Evolutionary conservation across 1,284 basidiomycete species (phyloP).

Genomic region (Caloboletus inedulis): DNA sequence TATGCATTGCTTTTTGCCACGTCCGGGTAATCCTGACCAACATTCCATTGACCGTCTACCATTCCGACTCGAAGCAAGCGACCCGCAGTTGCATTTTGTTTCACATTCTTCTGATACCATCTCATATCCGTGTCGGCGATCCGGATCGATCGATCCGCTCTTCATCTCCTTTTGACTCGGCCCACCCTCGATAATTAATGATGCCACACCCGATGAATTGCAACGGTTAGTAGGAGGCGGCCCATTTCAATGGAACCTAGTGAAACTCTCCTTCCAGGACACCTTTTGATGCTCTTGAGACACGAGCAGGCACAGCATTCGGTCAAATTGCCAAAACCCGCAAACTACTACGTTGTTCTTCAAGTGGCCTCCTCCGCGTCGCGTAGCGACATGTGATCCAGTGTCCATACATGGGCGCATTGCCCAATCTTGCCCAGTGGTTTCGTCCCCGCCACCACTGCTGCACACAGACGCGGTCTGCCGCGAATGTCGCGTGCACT

Average conservation of each 20-base stretch:
- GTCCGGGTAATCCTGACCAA: neutral
- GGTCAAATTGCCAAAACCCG: neutral
- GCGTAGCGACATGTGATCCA: neutral
- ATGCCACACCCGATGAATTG: neutral
- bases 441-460: neutral
- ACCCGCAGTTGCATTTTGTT: neutral
- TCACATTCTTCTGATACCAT: neutral
- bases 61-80: slow-evolving; percentile 3
- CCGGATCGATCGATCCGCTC: neutral
- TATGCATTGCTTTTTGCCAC: no score
- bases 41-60: neutral
- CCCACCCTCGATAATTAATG: neutral
- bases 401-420: neutral
- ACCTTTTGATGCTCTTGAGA: neutral
- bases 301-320: neutral
- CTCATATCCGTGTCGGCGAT: neutral
- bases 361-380: neutral
- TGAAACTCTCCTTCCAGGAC: slow-evolving; percentile 3
- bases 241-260: no score
- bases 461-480: neutral
- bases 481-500: neutral
- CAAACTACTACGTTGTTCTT: neutral
- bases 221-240: no score
- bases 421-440: neutral
- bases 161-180: neutral